Base-by-base conservation (phyloP, 176 grass and related monocot species). In the Zoysia pacifica region DNA sequence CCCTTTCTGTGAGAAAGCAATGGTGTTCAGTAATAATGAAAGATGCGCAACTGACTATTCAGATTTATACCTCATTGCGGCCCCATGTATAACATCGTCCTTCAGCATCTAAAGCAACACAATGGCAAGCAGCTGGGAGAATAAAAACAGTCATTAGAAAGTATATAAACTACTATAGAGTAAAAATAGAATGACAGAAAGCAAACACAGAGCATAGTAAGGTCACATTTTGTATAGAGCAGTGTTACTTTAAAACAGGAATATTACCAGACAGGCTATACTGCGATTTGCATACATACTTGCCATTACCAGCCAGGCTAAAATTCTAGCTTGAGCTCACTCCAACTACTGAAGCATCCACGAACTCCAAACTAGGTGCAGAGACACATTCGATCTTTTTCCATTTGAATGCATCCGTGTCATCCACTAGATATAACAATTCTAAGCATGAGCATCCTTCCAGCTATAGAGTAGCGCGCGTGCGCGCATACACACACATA, bases 31-130 rank as follows among this genome's bases (percentile, higher is more conserved):
- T 56, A 68, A 75, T 52, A 81, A 52, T 53, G 54, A 77, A 85
- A 67, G 1, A 75, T 44, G 48, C 78, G 50, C 36, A 72, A 74
- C 72, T 71, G 19, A 62, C 9, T 12, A 72, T 40, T 54, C 52
- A 56, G 20, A 75, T 77, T 78, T 50, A 59, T 95, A 99, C 96
- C 90, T 99, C 96, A 79, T 99, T 99, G 69, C 90, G 87, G 20
- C 96, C 96, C 96, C 96, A 99, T 50, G 96, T 87, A 75, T 95
- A 99, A 83, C 96, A 99, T 46, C 76, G 86, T 0, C 96, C 96
- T 84, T 95, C 82, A 49, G 84, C 86, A 86, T 93, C 96, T 79
- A 99, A 88, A 86, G 96, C 96, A 80, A 99, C 90, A 81, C 92
- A 99, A 84, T 99, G 96, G 66, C 88, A 95, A 63, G 96, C 85